A percentile compares a stretch with the other conserved stretches of the same genome.
These are phyloP conservation scores for Nemania serpens DNA, from an alignment of 2,329 filamentous ascomycete species.

Conservation along the genomic window DNA sequence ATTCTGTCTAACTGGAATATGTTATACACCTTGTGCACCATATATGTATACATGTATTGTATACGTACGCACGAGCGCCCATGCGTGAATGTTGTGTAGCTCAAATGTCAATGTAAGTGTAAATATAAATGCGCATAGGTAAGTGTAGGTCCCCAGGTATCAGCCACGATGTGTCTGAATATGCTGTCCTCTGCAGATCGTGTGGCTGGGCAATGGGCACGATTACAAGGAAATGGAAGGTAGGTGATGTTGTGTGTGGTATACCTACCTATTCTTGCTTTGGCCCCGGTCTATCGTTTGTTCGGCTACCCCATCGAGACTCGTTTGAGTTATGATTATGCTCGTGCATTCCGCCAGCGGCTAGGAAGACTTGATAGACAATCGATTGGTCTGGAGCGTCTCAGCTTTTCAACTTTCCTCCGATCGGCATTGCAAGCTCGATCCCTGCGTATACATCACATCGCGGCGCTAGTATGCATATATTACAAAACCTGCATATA, in stretches of 20 bases:
- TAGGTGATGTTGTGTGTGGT: not conserved
- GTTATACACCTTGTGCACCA: not conserved
- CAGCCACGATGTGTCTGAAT: not conserved
- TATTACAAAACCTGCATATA: not conserved
- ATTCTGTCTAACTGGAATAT: not conserved
- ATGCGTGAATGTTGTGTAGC: not conserved
- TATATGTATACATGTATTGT: not conserved
- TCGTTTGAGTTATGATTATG: not conserved
- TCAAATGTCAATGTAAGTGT: too few species aligned
- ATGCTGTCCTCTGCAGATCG: not conserved
- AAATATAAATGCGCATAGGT: not conserved
- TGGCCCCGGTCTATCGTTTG: not conserved
- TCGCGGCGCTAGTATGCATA: not conserved
- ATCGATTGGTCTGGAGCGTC: slow-evolving; percentile 4
- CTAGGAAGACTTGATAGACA: not conserved
- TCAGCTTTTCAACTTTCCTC: not conserved
- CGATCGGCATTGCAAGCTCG: slow-evolving; percentile 1
- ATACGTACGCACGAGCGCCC: not conserved
- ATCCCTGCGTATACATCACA: slow-evolving; percentile 3
- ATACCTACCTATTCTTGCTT: not conserved
- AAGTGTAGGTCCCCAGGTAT: not conserved
- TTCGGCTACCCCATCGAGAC: not conserved
- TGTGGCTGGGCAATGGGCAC: not conserved
- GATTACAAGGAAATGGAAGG: not conserved
- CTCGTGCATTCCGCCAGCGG: not conserved